phyloP scores from a whole-genome alignment of 106 monocot species.

The Acanthochlamys bracteata region DNA sequence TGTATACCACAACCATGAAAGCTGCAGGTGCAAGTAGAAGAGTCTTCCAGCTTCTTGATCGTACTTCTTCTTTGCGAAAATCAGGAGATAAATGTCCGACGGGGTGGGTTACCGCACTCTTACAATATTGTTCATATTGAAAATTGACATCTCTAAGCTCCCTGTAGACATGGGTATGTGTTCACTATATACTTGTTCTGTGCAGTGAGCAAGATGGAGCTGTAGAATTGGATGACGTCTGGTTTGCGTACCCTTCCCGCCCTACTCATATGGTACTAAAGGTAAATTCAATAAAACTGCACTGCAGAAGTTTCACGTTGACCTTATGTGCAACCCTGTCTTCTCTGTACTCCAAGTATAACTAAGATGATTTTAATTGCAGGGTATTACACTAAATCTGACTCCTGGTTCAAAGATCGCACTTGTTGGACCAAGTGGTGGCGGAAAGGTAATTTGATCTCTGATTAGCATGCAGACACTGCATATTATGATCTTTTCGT shows the following conservation, averaged over 20 bases:
- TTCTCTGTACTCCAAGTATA: no score
- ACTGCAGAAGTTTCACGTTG: background rate
- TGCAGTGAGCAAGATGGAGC: conserved; percentile 57
- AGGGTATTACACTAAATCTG: conserved; percentile 90
- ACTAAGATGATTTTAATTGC: conserved; percentile 16
- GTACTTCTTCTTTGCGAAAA: conserved; percentile 68
- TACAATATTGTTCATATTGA: background rate
- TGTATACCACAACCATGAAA: conserved; percentile 97
- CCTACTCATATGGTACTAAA: conserved; percentile 89
- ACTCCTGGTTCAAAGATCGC: conserved; percentile 74
- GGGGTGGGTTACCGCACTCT: conserved; percentile 26
- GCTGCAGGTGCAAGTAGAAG: conserved; percentile 96
- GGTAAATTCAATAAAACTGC: conserved; percentile 26
- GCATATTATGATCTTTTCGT: background rate
- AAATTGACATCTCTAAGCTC: background rate
- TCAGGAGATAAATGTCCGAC: conserved; percentile 66
- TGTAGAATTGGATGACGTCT: conserved; percentile 88
- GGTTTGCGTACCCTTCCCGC: conserved; percentile 99
- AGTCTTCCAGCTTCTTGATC: conserved; percentile 96
- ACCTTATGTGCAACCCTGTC: no score
- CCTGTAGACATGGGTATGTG: background rate
- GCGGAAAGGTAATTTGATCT: conserved; percentile 49
- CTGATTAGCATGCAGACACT: background rate
- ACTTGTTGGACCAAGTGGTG: conserved; percentile 71
- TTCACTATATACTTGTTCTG: conserved; percentile 3